Conservation (phyloP, 805 yeast genomes). For the Pichia manshurica region DNA sequence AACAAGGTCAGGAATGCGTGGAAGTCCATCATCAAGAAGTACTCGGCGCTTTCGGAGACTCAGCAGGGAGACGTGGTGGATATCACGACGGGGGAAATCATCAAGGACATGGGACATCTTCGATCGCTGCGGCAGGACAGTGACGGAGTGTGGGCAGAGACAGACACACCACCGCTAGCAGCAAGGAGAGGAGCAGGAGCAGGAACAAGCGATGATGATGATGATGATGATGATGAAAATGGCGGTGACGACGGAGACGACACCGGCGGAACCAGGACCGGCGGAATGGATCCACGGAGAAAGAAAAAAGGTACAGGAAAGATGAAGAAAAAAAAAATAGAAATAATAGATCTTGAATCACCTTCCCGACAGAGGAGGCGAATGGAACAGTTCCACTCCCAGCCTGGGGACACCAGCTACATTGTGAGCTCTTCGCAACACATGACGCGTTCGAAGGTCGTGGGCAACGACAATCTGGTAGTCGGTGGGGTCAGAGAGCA, state of each 20-base stretch:
- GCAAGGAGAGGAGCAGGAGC: too few species aligned
- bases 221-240: too few species aligned
- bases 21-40: neutral
- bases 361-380: neutral
- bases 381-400: neutral
- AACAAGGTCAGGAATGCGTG: neutral
- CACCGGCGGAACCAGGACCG: too few species aligned
- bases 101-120: conserved; percentile 67
- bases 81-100: conserved; percentile 53
- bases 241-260: neutral
- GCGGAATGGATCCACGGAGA: too few species aligned
- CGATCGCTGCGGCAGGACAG: conserved; percentile 34
- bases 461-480: neutral
- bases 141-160: conserved; percentile 33
- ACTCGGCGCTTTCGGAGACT: neutral
- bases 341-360: neutral
- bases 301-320: neutral
- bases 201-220: too few species aligned
- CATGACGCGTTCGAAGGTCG: conserved; percentile 9
- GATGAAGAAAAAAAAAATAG: neutral
- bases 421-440: conserved; percentile 6
- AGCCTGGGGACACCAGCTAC: conserved; percentile 4
- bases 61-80: conserved; percentile 52
- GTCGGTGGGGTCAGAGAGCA: neutral
- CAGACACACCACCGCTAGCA: too few species aligned